phyloP scores from a whole-genome alignment of 1,284 basidiomycete species.

The Pseudozyma sp. region DNA sequence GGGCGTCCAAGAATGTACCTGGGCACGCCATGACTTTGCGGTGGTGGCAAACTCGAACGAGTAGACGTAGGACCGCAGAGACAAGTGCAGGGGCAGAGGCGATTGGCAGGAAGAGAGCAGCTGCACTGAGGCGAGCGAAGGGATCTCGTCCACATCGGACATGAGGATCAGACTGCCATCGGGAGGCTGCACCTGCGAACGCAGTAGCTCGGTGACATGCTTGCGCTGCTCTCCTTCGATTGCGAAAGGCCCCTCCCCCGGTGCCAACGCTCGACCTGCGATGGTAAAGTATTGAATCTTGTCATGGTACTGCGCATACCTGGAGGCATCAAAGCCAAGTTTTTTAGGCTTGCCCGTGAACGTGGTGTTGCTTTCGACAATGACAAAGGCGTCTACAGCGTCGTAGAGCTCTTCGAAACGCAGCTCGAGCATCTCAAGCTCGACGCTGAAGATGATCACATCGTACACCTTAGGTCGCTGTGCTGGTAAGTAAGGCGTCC shows the following conservation, averaged over 20 bases:
- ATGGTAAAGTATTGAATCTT: constrained; percentile 25
- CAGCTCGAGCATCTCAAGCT: constrained; percentile 78
- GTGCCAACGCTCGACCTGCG: constrained; percentile 17
- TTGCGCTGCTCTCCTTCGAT: constrained; percentile 28
- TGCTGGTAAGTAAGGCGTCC: constrained; percentile 65
- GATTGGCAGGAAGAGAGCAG: constrained; percentile 76
- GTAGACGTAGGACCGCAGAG: constrained; percentile 77
- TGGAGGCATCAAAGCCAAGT: constrained; percentile 13
- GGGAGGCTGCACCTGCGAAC: constrained; percentile 8
- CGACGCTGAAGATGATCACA: constrained; percentile 70
- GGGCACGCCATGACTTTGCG: constrained; percentile 74
- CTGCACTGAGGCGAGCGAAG: constrained; percentile 73
- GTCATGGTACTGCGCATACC: constrained; percentile 14
- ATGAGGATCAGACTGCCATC: constrained; percentile 73
- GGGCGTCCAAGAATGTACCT: constrained; percentile 72
- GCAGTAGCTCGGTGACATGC: constrained; percentile 13
- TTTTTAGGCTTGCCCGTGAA: constrained; percentile 42
- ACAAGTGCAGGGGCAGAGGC: constrained; percentile 75
- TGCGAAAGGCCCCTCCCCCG: constrained; percentile 22
- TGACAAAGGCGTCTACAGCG: constrained; percentile 76
- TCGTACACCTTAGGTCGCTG: constrained; percentile 25
- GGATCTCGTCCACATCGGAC: constrained; percentile 79
- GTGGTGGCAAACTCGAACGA: constrained; percentile 74
- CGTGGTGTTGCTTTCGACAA: constrained; percentile 75
- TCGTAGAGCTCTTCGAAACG: constrained; percentile 76